phyloP scores from a whole-genome alignment of 2,329 filamentous ascomycete species.

The Fusarium aywerte region DNA sequence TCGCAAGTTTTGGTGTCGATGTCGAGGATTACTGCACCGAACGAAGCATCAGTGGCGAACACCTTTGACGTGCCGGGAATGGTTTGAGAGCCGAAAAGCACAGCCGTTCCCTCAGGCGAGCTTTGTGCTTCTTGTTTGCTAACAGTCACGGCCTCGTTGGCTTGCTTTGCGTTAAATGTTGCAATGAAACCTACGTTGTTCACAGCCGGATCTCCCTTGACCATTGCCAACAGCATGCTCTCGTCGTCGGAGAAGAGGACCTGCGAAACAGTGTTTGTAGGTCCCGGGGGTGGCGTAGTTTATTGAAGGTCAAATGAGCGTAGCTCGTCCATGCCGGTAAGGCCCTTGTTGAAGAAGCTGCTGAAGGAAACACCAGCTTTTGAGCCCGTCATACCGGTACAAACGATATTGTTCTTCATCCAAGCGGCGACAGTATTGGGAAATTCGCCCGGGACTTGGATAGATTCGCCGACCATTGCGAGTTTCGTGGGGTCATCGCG shows the following conservation, averaged over 20 bases:
- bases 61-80: constrained; percentile 59
- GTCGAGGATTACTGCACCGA: constrained; percentile 63
- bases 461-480: constrained; percentile 56
- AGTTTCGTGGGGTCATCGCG: constrained; percentile 56
- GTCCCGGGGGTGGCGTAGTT: constrained; percentile 67
- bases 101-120: constrained; percentile 65
- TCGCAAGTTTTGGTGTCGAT: constrained; percentile 50
- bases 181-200: constrained; percentile 69
- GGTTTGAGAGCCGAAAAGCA: constrained; percentile 64
- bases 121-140: constrained; percentile 49
- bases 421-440: constrained; percentile 64
- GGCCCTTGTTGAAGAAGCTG: constrained; percentile 51
- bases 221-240: constrained; percentile 62
- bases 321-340: constrained; percentile 58
- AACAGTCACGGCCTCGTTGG: not conserved
- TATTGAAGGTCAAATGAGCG: constrained; percentile 63
- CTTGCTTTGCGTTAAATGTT: constrained; percentile 56
- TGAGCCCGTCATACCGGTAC: constrained; percentile 59
- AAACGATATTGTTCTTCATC: constrained; percentile 54
- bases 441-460: constrained; percentile 61
- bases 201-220: constrained; percentile 67
- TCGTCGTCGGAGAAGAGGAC: constrained; percentile 68
- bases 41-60: constrained; percentile 68
- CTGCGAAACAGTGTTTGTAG: constrained; percentile 69
- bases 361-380: constrained; percentile 59